Percentiles rank a stretch among this genome's conserved stretches.
These are phyloP conservation scores for Rugonectria rugulosa DNA, from an alignment of 2,329 filamentous ascomycete species.

Conservation along the genomic window DNA sequence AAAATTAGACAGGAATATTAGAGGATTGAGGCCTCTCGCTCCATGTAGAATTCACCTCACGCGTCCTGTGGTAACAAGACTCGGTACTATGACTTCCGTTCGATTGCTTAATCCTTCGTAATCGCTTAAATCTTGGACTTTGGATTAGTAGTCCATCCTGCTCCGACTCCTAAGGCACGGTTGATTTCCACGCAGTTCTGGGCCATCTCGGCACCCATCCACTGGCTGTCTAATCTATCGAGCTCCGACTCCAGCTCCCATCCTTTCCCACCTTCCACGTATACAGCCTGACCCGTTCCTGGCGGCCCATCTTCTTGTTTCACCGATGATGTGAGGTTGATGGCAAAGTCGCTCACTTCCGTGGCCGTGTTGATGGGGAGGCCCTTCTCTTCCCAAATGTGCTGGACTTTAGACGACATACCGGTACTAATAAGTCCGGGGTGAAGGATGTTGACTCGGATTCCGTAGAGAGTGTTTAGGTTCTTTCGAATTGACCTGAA, in stretches of 20 bases:
- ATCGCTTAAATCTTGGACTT: neutral
- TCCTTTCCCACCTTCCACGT: neutral
- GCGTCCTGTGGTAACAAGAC: too few relatives aligned
- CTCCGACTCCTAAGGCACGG: neutral
- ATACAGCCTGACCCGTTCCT: neutral
- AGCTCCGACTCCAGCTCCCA: constrained; percentile 1
- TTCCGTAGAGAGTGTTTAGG: neutral
- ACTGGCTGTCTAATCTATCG: neutral
- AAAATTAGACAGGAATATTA: too few relatives aligned
- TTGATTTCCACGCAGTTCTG: neutral
- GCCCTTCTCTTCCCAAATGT: neutral
- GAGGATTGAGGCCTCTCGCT: too few relatives aligned
- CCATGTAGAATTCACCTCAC: too few relatives aligned
- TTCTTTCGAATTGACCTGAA: neutral
- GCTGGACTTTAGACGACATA: neutral
- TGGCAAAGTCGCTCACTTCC: neutral
- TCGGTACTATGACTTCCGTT: too few relatives aligned
- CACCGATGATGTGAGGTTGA: neutral
- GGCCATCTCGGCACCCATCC: neutral
- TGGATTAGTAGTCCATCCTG: neutral
- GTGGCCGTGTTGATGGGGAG: neutral
- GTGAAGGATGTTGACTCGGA: neutral
- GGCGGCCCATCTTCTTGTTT: neutral
- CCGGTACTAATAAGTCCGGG: neutral
- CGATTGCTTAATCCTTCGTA: too few relatives aligned